A percentile compares a stretch with the other conserved stretches of the same genome.
Conservation (phyloP, 805 yeast species). For the Vanderwaltozyma polyspora region DNA sequence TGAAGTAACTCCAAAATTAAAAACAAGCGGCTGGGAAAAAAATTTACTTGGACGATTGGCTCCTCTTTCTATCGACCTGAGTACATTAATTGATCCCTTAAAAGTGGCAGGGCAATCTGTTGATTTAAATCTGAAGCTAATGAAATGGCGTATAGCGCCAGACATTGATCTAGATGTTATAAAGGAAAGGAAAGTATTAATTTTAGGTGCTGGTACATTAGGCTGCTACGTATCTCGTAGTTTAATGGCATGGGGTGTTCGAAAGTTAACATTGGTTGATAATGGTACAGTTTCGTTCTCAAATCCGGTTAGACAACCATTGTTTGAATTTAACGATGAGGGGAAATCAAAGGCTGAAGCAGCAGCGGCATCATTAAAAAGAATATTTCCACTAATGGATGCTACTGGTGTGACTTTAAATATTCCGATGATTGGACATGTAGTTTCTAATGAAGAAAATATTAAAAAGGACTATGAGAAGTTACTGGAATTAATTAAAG, state of each 20-base stretch:
- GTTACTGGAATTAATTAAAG: slow-evolving; percentile 42
- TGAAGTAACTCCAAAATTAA: slow-evolving; percentile 21
- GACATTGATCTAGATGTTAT: slow-evolving; percentile 58
- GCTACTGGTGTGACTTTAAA: slow-evolving; percentile 54
- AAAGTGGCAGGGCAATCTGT: slow-evolving; percentile 85
- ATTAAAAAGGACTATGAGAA: slow-evolving; percentile 42
- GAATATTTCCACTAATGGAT: slow-evolving; percentile 68
- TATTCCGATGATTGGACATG: slow-evolving; percentile 96
- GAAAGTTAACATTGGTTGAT: slow-evolving; percentile 78
- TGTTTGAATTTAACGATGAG: slow-evolving; percentile 75
- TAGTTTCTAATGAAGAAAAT: slow-evolving; percentile 44
- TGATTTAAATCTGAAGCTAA: slow-evolving; percentile 76
- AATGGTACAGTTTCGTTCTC: slow-evolving; percentile 82
- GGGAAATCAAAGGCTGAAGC: slow-evolving; percentile 66
- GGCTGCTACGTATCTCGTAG: slow-evolving; percentile 87
- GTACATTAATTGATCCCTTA: slow-evolving; percentile 67
- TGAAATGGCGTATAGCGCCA: slow-evolving; percentile 96
- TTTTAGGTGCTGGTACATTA: slow-evolving; percentile 93
- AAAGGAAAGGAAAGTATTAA: slow-evolving; percentile 48
- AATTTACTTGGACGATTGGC: slow-evolving; percentile 59
- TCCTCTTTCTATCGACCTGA: slow-evolving; percentile 77
- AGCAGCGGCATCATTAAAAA: slow-evolving; percentile 64
- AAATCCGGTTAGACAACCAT: slow-evolving; percentile 91
- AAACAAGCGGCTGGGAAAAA: slow-evolving; percentile 83
- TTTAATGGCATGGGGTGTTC: slow-evolving; percentile 89